Evolutionary conservation across 306 rosid species (phyloP).

Genomic region (Quercus engelmannii): DNA sequence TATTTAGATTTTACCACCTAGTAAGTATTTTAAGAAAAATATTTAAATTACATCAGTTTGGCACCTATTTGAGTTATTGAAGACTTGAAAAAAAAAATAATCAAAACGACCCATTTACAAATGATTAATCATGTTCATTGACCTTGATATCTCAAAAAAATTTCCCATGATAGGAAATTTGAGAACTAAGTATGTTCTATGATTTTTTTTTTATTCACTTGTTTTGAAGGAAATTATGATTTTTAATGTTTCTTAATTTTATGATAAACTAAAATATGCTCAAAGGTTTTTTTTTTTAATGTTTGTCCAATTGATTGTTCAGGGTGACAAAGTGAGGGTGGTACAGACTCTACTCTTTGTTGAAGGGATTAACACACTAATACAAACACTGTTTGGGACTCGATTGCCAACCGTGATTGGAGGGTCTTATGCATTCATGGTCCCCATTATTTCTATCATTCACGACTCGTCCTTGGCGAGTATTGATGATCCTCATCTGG

Average conservation of each 20-base stretch:
- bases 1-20: too few relatives aligned
- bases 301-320: conserved; percentile 12
- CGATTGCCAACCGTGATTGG: conserved; percentile 94
- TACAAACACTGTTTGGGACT: conserved; percentile 95
- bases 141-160: neutral
- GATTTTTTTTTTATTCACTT: conserved; percentile 1
- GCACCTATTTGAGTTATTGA: too few relatives aligned
- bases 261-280: conserved; percentile 8
- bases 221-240: too few relatives aligned
- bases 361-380: conserved; percentile 89
- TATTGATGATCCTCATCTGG: conserved; percentile 74
- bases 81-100: too few relatives aligned
- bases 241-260: conserved; percentile 8
- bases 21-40: too few relatives aligned
- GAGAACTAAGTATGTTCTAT: neutral
- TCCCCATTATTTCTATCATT: conserved; percentile 87
- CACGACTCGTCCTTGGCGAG: conserved; percentile 65
- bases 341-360: conserved; percentile 90
- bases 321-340: conserved; percentile 98
- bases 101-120: too few relatives aligned
- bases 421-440: conserved; percentile 96
- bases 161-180: neutral
- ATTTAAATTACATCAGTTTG: too few relatives aligned
- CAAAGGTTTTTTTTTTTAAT: neutral
- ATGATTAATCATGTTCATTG: neutral